phyloP scores from a whole-genome alignment of 768 basidiomycete genomes.

The Hygrocybe coccinea region DNA sequence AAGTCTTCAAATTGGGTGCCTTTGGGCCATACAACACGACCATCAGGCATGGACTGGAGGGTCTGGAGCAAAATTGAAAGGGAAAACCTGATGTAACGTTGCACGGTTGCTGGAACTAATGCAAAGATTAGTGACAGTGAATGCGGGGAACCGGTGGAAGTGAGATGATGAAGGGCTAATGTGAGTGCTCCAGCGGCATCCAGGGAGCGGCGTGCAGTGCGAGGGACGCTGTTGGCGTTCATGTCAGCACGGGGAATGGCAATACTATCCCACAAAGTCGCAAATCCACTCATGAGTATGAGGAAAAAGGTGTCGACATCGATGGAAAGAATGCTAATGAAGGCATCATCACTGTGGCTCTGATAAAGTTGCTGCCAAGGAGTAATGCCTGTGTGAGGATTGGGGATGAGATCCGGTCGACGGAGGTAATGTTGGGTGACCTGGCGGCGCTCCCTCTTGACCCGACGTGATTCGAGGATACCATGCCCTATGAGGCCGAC shows the following conservation, averaged over 20 bases:
- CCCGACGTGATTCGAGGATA: too few species aligned
- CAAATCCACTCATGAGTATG: conserved; percentile 34
- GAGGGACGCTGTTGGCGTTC: conserved; percentile 16
- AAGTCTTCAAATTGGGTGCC: conserved; percentile 27
- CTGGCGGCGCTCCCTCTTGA: too few species aligned
- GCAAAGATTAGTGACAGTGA: conserved; percentile 44
- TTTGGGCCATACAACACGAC: conserved; percentile 24
- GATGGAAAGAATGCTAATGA: conserved; percentile 44
- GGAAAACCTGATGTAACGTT: conserved; percentile 35
- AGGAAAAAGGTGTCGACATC: conserved; percentile 33
- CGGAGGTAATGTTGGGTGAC: conserved; percentile 22
- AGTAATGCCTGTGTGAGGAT: conserved; percentile 30
- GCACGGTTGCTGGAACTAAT: conserved; percentile 34
- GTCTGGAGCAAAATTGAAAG: conserved; percentile 26
- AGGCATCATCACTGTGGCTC: conserved; percentile 33
- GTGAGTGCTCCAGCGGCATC: conserved; percentile 41
- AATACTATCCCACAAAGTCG: conserved; percentile 16
- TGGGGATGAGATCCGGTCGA: conserved; percentile 29
- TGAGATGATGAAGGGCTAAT: conserved; percentile 38
- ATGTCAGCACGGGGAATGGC: conserved; percentile 33
- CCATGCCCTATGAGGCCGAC: too few species aligned
- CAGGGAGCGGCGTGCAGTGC: conserved; percentile 26
- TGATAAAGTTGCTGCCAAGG: conserved; percentile 35
- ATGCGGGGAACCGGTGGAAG: conserved; percentile 38
- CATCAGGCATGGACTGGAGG: conserved; percentile 28